Conservation (phyloP, 2,329 filamentous ascomycete genomes). For the Alternaria ethzedia region DNA sequence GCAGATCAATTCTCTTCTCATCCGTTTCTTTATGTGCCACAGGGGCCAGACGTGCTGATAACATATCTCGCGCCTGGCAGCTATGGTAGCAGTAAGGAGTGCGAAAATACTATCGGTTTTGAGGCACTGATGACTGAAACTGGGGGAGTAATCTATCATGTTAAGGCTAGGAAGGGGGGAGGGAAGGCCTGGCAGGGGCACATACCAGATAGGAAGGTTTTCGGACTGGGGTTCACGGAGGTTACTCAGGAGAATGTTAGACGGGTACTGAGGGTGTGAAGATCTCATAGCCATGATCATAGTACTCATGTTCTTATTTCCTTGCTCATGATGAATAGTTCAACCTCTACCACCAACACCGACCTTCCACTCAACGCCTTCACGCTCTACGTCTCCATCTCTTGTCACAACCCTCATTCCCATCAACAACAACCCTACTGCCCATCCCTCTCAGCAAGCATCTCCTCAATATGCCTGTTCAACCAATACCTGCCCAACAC, state of each 20-base stretch:
- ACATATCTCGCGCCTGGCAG: no score
- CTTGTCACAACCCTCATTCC: background rate
- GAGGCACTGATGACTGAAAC: background rate
- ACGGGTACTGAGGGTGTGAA: background rate
- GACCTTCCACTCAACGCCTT: no score
- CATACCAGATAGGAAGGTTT: background rate
- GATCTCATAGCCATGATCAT: no score
- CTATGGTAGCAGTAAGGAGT: no score
- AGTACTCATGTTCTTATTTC: no score
- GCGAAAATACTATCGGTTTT: background rate
- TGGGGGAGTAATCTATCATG: background rate
- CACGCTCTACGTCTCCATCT: no score
- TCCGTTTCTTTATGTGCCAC: no score
- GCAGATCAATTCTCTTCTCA: background rate
- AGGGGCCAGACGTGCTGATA: no score
- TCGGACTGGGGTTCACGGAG: background rate
- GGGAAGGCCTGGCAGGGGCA: background rate
- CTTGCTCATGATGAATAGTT: no score
- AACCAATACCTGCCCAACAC: slow-evolving; percentile 63
- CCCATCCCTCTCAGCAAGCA: slow-evolving; percentile 32
- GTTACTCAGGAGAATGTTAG: background rate
- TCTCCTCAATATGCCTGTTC: slow-evolving; percentile 39
- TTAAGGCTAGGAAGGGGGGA: background rate
- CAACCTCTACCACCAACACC: no score
- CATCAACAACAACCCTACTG: background rate